phyloP scores from a whole-genome alignment of 73 alveolate genomes.

The Uronychia setigera region DNA sequence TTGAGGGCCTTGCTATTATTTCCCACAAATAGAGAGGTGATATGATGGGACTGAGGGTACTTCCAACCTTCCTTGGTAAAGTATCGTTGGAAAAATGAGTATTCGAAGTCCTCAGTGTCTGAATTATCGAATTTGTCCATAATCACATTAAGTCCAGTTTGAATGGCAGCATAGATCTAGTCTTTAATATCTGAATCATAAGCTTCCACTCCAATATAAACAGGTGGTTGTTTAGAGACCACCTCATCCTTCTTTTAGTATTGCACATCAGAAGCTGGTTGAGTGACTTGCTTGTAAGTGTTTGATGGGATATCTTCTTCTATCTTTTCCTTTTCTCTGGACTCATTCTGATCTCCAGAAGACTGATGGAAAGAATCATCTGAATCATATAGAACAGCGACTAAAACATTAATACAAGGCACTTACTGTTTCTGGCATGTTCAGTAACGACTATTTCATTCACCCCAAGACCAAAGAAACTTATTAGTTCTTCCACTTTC shows the following conservation, averaged over 20 bases:
- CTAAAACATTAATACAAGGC: not conserved
- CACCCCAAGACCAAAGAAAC: not conserved
- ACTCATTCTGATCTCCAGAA: not conserved
- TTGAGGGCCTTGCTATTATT: not conserved
- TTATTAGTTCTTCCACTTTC: not conserved
- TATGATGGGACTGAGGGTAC: slow-evolving; percentile 1
- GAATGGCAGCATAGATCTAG: not conserved
- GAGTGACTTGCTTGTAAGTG: no score
- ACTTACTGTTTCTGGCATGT: not conserved
- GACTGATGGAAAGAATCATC: not conserved
- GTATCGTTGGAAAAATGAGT: not conserved
- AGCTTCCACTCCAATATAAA: not conserved
- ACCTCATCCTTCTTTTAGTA: no score
- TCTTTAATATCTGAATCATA: not conserved
- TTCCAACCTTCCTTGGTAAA: slow-evolving; percentile 17
- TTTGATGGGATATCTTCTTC: not conserved
- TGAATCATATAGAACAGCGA: not conserved
- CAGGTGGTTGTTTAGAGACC: not conserved
- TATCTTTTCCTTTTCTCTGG: not conserved
- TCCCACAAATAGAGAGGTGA: slow-evolving; percentile 27
- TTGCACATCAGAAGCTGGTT: no score
- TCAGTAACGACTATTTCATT: not conserved
- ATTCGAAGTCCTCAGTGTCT: not conserved
- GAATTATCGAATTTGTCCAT: not conserved
- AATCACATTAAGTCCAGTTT: not conserved